Percentiles rank a stretch among this genome's conserved stretches.
Conservation (phyloP, 2,329 filamentous ascomycete genomes). For the Xylaria polymorpha region DNA sequence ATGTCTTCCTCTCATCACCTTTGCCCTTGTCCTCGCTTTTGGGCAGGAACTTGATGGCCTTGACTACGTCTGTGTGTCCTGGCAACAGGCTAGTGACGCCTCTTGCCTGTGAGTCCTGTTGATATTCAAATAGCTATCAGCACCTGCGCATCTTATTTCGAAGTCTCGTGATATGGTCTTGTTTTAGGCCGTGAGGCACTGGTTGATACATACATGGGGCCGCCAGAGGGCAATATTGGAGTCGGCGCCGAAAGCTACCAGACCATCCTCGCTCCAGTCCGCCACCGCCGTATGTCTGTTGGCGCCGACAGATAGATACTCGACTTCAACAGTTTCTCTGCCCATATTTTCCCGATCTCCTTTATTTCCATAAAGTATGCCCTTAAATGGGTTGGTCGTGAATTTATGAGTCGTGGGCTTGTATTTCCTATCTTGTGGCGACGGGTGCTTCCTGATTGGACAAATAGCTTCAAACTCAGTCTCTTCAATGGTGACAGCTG, state of each 20-base stretch:
- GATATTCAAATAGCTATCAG: slow-evolving; percentile 21
- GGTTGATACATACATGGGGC: slow-evolving; percentile 69
- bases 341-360: slow-evolving; percentile 40
- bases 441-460: slow-evolving; percentile 33
- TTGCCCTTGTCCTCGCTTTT: slow-evolving; percentile 51
- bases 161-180: background rate
- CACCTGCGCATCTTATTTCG: slow-evolving; percentile 2
- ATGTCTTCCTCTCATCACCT: slow-evolving; percentile 54
- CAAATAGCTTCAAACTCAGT: slow-evolving; percentile 14
- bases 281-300: slow-evolving; percentile 91
- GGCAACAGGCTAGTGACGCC: slow-evolving; percentile 76
- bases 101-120: slow-evolving; percentile 50
- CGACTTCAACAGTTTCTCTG: slow-evolving; percentile 51
- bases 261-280: slow-evolving; percentile 81
- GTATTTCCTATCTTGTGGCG: slow-evolving; percentile 29
- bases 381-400: background rate
- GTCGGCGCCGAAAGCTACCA: slow-evolving; percentile 90
- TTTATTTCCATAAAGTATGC: background rate
- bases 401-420: slow-evolving; percentile 23
- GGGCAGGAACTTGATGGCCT: slow-evolving; percentile 82
- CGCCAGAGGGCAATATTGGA: slow-evolving; percentile 90
- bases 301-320: slow-evolving; percentile 80
- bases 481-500: slow-evolving; percentile 23
- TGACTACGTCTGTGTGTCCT: slow-evolving; percentile 84
- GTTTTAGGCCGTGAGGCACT: background rate